Evolutionary conservation across 495 filamentous ascomycete genomes (phyloP), one percentile per base, ranked within the genome.

Genomic region (Penicillium taxi): DNA sequence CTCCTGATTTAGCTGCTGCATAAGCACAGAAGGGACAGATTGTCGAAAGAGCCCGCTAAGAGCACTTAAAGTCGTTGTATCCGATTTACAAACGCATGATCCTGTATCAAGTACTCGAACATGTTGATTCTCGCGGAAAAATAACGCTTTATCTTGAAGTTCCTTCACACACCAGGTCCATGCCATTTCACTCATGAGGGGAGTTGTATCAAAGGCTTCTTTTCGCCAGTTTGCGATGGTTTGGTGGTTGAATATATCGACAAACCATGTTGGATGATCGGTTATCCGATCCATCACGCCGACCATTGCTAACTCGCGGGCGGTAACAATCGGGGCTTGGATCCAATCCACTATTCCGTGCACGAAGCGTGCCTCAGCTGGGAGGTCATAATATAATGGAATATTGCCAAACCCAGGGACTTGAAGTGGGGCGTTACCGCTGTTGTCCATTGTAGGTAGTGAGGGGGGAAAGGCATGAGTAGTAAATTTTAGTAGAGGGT

Each of bases 111-210:
- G 36, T 20, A 34, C 39, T 19, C 32, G 32, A 31, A 42, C 39
- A 35, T 36, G 31, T 31, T 32, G 32, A 12, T 31, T 42, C 32
- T 32, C 32, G 35, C 31, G 20, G 39, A 42, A 42, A 25, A 35
- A 31, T 23, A 26, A 35, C 9, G 39, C 39, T 36, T 42, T 42
- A 19, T 36, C 31, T 36, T 21, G 32, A 25, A 42, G 20, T 32
- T 42, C 39, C 25, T 42, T 35, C 18, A 42, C 39, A 42, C 39
- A 42, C 39, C 39, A 42, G 32, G 35, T 24, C 39, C 39, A 42
- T 36, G 39, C 27, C 32, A 13, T 16, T 28, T 42, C 39, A 31
- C 31, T 20, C 32, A 42, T n/a, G n/a, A n/a, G n/a, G n/a, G n/a
- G n/a, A n/a, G n/a, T n/a, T n/a, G n/a, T 26, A 42, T 42, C 39